Base-by-base conservation (phyloP, 2,329 filamentous ascomycete species). In the Xylariomycetidae sp. region DNA sequence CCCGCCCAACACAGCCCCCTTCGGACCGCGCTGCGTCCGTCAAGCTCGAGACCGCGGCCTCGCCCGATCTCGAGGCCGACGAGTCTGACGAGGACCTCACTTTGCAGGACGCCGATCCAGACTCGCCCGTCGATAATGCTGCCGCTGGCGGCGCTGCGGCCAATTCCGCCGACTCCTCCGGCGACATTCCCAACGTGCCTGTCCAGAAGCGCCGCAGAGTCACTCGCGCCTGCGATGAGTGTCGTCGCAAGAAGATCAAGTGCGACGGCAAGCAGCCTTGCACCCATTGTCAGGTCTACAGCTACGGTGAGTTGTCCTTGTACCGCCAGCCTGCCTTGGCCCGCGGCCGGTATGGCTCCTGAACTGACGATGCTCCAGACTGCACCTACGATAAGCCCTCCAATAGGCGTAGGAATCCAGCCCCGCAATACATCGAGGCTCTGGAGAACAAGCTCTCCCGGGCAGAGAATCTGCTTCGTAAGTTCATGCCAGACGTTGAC, bases 221-320 rank as follows among this genome's bases (percentile, higher is more conserved):
- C 27, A 89, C 84, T 14, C 72, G 85, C 49, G 85, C 85, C 25
- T 90, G 85, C 60, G 85, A 89, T 38, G 52, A 54, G 37, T 90
- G 85, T 55, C 74, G 85, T 37, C 74, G 84, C 47, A 90, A 90
- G 59, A 90, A 90, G 61, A 90, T 90, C 53, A 90, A 89, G 57
- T 90, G 84, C 49, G 84, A 89, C 57, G 85, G 84, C 47, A 87
- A 88, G 59, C 84, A 89, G 56, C 85, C 85, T 8, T 92, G 85
- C 61, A 95, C 89, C 0, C 92, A 96, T 61, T 98, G 92, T 60
- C 94, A 89, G 9, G 88, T 96, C 31, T 98, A 98, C 61, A 95
- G 88, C 58, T 98, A 98, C 68, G 90, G 92, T 95, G 72, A 55
- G n/a, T n/a, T n/a, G n/a, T n/a, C 24, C 42, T 40, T 19, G 14